A percentile compares a stretch with the other conserved stretches of the same genome.
Conservation (phyloP, 1,284 basidiomycete species). For the Malassezia nana region DNA sequence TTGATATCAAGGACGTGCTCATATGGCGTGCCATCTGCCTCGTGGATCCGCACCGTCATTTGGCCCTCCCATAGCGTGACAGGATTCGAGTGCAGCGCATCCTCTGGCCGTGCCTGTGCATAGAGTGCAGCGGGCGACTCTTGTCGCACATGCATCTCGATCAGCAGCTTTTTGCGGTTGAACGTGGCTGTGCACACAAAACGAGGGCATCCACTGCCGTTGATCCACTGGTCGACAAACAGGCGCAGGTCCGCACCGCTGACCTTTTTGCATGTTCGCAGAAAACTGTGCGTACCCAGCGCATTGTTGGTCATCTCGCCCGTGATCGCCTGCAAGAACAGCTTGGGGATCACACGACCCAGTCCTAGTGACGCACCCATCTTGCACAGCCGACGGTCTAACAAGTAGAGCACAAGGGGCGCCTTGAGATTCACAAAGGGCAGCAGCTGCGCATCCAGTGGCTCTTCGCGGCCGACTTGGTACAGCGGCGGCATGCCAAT, state of each 20-base stretch:
- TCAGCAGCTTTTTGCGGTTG: slow-evolving; percentile 94
- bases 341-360: slow-evolving; percentile 84
- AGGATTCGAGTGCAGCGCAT: slow-evolving; percentile 50
- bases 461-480: slow-evolving; percentile 70
- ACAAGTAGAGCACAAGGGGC: slow-evolving; percentile 85
- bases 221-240: slow-evolving; percentile 97
- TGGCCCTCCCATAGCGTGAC: slow-evolving; percentile 56
- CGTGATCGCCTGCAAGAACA: slow-evolving; percentile 85
- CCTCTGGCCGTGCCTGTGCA: slow-evolving; percentile 34
- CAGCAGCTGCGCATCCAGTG: slow-evolving; percentile 49
- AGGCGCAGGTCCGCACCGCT: slow-evolving; percentile 66
- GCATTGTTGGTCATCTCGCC: slow-evolving; percentile 71
- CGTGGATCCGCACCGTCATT: slow-evolving; percentile 97
- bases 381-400: slow-evolving; percentile 85
- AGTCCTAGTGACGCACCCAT: slow-evolving; percentile 88
- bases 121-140: slow-evolving; percentile 61
- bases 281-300: slow-evolving; percentile 79
- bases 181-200: slow-evolving; percentile 84
- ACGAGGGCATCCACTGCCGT: slow-evolving; percentile 86
- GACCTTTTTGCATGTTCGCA: slow-evolving; percentile 84
- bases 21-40: slow-evolving; percentile 96
- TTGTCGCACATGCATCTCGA: slow-evolving; percentile 88
- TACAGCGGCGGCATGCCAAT: slow-evolving; percentile 84
- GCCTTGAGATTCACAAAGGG: slow-evolving; percentile 86
- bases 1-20: slow-evolving; percentile 94